A percentile compares a stretch with the other conserved stretches of the same genome.
phyloP scores from a whole-genome alignment of 176 grass and related monocot species.

The Eremochloa ophiuroides region DNA sequence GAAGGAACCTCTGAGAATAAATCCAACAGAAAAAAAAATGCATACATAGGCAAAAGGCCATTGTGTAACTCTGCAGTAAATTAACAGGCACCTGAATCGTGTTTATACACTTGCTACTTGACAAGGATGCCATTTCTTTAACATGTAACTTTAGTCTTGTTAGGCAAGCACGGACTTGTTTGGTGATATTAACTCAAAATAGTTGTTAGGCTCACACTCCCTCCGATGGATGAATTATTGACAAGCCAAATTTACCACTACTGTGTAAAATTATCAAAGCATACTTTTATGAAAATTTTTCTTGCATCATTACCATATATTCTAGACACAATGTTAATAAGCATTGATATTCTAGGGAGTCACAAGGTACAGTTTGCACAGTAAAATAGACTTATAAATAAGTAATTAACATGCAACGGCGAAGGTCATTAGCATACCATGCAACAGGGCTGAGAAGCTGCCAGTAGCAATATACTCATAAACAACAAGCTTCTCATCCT shows the following conservation, averaged over 20 bases:
- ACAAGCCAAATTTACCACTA: neutral
- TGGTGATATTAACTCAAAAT: slow-evolving; percentile 1
- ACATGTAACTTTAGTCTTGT: neutral
- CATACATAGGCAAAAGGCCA: neutral
- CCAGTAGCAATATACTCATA: slow-evolving; percentile 71
- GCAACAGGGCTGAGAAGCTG: slow-evolving; percentile 77
- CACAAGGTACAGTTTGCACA: neutral
- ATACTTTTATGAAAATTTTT: neutral
- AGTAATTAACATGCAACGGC: neutral
- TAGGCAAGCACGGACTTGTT: slow-evolving; percentile 3
- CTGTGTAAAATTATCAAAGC: neutral
- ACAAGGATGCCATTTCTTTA: neutral
- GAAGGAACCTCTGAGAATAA: neutral
- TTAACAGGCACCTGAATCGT: neutral
- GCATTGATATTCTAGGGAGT: neutral
- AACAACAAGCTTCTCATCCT: slow-evolving; percentile 97
- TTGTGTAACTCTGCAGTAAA: neutral
- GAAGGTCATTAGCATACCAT: slow-evolving; percentile 56
- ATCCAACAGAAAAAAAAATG: neutral
- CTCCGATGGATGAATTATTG: neutral
- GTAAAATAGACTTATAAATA: neutral
- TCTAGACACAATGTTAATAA: neutral
- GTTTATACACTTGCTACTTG: neutral
- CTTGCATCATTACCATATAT: neutral
- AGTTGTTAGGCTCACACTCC: neutral